Evolutionary conservation across 78 protist genomes (phyloP).

Genomic region (Monocercomonoides exilis): DNA sequence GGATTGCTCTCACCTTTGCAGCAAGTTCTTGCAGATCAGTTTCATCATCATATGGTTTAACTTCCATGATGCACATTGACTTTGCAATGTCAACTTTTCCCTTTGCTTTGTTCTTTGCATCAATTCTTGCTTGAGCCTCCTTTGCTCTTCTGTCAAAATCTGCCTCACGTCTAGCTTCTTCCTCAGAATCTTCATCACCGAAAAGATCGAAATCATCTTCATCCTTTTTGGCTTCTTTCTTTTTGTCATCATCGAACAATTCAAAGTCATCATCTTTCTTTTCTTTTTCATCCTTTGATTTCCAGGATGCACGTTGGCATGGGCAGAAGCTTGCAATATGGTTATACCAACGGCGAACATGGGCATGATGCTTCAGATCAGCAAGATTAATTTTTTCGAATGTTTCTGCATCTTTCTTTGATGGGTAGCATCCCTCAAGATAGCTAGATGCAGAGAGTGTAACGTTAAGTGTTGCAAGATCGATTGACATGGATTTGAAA

Average conservation of each 20-base stretch:
- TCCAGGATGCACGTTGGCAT: background rate
- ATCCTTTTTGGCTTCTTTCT: no score
- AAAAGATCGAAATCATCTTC: slow-evolving; percentile 12
- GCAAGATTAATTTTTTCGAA: background rate
- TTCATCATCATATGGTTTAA: background rate
- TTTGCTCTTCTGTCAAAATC: slow-evolving; percentile 3
- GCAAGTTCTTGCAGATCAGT: background rate
- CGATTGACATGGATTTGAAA: background rate
- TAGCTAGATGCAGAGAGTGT: background rate
- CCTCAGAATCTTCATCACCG: background rate
- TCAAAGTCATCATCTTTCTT: no score
- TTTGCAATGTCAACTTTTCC: background rate
- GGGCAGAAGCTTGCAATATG: background rate
- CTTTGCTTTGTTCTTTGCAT: background rate
- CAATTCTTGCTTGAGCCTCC: slow-evolving; percentile 11
- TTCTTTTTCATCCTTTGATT: no score
- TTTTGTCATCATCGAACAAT: no score
- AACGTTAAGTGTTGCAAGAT: background rate
- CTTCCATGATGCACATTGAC: slow-evolving; percentile 12
- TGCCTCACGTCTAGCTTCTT: background rate
- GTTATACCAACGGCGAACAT: background rate
- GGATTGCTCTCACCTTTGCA: background rate
- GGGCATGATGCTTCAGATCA: no score
- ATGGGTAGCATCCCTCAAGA: background rate
- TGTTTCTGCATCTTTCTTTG: background rate